Conservation (phyloP, 768 basidiomycete genomes). For the Zangia roseola region DNA sequence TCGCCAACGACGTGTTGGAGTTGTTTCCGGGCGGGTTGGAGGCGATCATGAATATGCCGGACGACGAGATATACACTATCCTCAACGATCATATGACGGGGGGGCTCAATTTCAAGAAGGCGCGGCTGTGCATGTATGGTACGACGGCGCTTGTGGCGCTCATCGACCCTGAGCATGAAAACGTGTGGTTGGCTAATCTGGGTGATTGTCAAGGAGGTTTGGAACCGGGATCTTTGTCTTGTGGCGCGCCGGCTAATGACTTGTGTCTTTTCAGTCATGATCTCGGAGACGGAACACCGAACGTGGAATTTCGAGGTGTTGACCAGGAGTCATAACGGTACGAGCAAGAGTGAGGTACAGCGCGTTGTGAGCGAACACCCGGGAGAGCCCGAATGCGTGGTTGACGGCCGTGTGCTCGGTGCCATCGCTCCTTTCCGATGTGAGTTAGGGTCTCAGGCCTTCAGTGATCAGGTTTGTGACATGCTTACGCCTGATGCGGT, state of each 20-base stretch:
- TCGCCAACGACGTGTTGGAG: slow-evolving; percentile 62
- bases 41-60: slow-evolving; percentile 48
- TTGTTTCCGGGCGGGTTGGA: slow-evolving; percentile 58
- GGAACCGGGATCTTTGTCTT: slow-evolving; percentile 23
- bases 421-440: slow-evolving; percentile 78
- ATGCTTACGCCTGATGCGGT: slow-evolving; percentile 9
- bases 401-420: slow-evolving; percentile 69
- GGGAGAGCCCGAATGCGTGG: slow-evolving; percentile 64
- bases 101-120: slow-evolving; percentile 61
- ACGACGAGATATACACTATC: slow-evolving; percentile 53
- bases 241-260: slow-evolving; percentile 1
- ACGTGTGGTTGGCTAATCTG: slow-evolving; percentile 78
- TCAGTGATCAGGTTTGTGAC: slow-evolving; percentile 6
- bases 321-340: slow-evolving; percentile 70
- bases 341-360: slow-evolving; percentile 62
- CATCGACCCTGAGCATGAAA: slow-evolving; percentile 63
- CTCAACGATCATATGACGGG: slow-evolving; percentile 64
- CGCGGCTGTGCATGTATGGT: slow-evolving; percentile 74
- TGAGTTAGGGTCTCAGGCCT: slow-evolving; percentile 37
- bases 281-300: slow-evolving; percentile 45
- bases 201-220: slow-evolving; percentile 78
- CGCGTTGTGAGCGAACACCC: slow-evolving; percentile 66
- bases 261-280: slow-evolving; percentile 42
- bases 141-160: slow-evolving; percentile 75
- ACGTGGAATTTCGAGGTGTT: slow-evolving; percentile 61